Conservation (phyloP, 169 alveolate genomes). For the Cryptosporidium sp. region DNA sequence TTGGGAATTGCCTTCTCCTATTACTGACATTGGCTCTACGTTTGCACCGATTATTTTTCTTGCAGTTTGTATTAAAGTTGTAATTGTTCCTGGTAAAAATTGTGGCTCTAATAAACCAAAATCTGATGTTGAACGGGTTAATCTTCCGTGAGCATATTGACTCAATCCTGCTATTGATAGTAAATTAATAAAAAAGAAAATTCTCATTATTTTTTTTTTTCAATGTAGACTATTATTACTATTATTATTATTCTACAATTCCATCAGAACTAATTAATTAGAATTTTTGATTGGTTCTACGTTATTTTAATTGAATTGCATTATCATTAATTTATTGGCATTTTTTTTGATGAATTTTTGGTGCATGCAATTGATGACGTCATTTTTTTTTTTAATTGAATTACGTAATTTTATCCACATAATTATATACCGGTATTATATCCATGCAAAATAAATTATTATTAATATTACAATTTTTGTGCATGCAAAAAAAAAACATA, state of each 20-base stretch:
- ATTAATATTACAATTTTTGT: background rate
- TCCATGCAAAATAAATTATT: background rate
- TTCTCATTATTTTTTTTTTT: slow-evolving; percentile 3
- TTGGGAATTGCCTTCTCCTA: slow-evolving; percentile 66
- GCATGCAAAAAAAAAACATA: background rate
- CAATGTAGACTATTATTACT: too few species aligned
- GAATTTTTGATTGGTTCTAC: too few species aligned
- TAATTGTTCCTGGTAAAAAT: slow-evolving; percentile 68
- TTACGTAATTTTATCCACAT: slow-evolving; percentile 2
- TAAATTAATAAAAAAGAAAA: background rate
- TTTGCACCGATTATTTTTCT: slow-evolving; percentile 69
- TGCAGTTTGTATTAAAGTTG: slow-evolving; percentile 73
- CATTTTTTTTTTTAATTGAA: background rate
- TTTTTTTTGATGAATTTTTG: background rate
- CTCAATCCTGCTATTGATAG: slow-evolving; percentile 5
- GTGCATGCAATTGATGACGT: slow-evolving; percentile 10
- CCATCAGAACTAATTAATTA: background rate
- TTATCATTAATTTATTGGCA: background rate
- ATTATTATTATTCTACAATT: too few species aligned
- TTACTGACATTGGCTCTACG: slow-evolving; percentile 63
- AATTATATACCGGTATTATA: slow-evolving; percentile 1
- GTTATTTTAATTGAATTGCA: background rate
- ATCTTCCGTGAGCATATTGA: slow-evolving; percentile 32
- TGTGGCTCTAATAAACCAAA: slow-evolving; percentile 67
- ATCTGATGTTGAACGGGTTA: slow-evolving; percentile 56